Conservation (phyloP, 2,329 filamentous ascomycete genomes). For the Cordyceps tenuipes region DNA sequence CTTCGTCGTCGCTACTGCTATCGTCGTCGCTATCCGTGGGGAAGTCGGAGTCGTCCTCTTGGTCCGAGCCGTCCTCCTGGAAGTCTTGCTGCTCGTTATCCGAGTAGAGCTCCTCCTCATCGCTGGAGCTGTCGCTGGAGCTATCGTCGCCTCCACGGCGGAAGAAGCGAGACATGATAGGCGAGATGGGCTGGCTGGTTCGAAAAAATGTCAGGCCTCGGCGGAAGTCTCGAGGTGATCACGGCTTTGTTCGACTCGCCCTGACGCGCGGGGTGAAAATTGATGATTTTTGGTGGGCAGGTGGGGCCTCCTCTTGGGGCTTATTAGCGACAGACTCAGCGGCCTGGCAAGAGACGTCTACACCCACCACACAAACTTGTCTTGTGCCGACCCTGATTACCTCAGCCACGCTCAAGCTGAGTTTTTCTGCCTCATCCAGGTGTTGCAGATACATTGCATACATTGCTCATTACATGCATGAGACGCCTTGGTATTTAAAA, state of each 20-base stretch:
- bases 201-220: conserved; percentile 6
- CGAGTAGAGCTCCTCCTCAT: conserved; percentile 91
- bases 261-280: conserved; percentile 23
- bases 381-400: conserved; percentile 12
- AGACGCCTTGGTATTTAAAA: too few species aligned
- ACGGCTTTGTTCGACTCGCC: conserved; percentile 15
- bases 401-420: conserved; percentile 5
- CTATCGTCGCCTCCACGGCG: conserved; percentile 75
- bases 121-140: conserved; percentile 90
- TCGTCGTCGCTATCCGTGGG: conserved; percentile 43
- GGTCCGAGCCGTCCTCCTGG: conserved; percentile 48
- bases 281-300: conserved; percentile 35
- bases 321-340: conserved; percentile 28
- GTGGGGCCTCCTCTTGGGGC: conserved; percentile 30
- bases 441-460: neutral
- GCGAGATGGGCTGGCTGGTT: conserved; percentile 14
- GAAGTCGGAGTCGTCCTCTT: conserved; percentile 39
- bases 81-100: conserved; percentile 58
- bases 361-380: conserved; percentile 11
- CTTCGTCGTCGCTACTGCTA: conserved; percentile 57
- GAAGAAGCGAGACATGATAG: conserved; percentile 93
- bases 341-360: too few species aligned
- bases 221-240: conserved; percentile 6
- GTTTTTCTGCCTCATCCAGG: neutral
- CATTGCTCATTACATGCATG: neutral